Conservation (phyloP, 2,329 filamentous ascomycete genomes). For the Ascosphaera acerosa region DNA sequence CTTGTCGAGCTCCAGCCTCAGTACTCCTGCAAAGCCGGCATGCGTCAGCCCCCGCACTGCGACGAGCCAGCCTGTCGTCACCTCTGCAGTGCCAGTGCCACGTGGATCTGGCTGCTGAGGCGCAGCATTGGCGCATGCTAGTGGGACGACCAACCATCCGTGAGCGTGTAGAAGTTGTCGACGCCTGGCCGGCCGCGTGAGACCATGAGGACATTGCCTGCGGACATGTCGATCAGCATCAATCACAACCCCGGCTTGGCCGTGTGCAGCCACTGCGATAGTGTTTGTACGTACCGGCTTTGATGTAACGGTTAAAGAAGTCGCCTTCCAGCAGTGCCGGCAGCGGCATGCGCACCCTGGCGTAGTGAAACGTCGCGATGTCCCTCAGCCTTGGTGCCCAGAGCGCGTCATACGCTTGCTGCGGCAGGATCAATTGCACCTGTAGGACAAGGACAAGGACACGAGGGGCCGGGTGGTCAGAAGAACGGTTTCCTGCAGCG, state of each 20-base stretch:
- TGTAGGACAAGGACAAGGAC: too few relatives aligned
- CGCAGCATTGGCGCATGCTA: too few relatives aligned
- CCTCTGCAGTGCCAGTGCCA: too few relatives aligned
- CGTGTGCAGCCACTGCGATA: too few relatives aligned
- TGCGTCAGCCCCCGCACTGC: not conserved
- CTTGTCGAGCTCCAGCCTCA: conserved; percentile 56
- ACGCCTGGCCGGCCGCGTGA: conserved; percentile 48
- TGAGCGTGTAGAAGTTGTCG: conserved; percentile 47
- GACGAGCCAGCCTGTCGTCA: too few relatives aligned
- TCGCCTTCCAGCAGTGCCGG: conserved; percentile 43
- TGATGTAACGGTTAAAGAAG: conserved; percentile 70
- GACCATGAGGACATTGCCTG: conserved; percentile 59
- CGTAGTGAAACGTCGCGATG: conserved; percentile 27
- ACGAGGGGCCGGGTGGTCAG: not conserved
- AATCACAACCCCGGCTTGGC: too few relatives aligned
- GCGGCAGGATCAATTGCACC: conserved; percentile 44
- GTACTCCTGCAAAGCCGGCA: conserved; percentile 26
- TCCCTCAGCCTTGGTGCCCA: conserved; percentile 25
- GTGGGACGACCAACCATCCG: conserved; percentile 31
- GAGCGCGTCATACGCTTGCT: conserved; percentile 31
- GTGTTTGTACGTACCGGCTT: conserved; percentile 38
- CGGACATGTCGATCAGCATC: not conserved
- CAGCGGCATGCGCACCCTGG: conserved; percentile 45
- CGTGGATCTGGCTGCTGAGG: too few relatives aligned
- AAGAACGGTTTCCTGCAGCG: not conserved